A percentile compares a stretch with the other conserved stretches of the same genome.
These are phyloP conservation scores for Dioscorea zingiberensis DNA, from an alignment of 106 monocot genomes.

Conservation along the genomic window DNA sequence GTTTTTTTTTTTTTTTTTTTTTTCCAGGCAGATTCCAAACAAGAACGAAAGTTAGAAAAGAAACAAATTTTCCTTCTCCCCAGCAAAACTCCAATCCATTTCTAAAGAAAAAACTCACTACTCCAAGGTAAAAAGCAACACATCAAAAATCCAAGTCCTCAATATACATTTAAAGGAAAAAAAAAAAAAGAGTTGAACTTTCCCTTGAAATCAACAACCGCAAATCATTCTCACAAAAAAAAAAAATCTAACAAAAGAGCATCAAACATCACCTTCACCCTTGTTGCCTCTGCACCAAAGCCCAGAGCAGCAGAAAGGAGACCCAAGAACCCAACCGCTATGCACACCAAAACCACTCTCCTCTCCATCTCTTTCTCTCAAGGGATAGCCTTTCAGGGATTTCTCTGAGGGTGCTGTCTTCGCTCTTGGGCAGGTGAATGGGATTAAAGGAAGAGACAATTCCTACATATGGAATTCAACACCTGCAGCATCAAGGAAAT, in stretches of 20 bases:
- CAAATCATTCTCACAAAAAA: neutral
- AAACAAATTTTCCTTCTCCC: neutral
- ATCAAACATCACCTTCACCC: conserved; percentile 16
- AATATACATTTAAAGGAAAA: no score
- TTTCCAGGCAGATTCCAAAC: no score
- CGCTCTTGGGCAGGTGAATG: no score
- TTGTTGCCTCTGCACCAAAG: conserved; percentile 30
- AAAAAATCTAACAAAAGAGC: neutral
- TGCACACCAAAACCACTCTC: conserved; percentile 19
- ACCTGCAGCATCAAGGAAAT: no score
- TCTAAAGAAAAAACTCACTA: no score
- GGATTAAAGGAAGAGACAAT: no score
- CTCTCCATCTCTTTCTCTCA: conserved; percentile 21
- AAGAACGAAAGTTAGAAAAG: neutral
- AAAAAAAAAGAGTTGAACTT: neutral
- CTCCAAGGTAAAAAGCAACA: no score
- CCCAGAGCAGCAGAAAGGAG: conserved; percentile 23
- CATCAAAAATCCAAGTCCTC: neutral
- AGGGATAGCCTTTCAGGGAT: no score
- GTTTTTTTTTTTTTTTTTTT: no score
- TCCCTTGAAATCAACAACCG: neutral
- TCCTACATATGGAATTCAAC: no score
- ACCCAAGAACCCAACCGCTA: conserved; percentile 15
- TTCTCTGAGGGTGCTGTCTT: no score
- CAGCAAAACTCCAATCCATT: neutral